phyloP scores from a whole-genome alignment of 1,284 basidiomycete species.

The Puccinia brachypodii region DNA sequence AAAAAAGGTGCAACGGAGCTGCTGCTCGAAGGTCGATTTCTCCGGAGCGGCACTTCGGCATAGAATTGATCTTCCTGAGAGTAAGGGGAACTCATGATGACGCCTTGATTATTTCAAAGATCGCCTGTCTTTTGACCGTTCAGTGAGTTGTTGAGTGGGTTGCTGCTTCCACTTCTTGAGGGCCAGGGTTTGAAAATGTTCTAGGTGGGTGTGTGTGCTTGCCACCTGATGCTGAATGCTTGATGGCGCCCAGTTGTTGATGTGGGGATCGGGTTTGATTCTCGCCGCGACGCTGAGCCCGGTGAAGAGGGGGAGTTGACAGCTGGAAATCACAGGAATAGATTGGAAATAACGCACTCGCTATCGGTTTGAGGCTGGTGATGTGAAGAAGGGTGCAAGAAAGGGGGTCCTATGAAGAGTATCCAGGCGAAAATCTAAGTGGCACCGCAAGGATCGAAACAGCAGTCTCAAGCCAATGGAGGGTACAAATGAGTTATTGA shows the following conservation, averaged over 20 bases:
- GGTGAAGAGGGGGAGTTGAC: background rate
- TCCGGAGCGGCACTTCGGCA: slow-evolving; percentile 22
- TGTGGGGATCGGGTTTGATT: background rate
- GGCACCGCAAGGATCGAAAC: background rate
- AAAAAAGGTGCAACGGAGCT: slow-evolving; percentile 30
- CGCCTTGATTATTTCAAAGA: background rate
- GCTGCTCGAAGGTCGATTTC: slow-evolving; percentile 16
- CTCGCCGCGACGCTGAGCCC: background rate
- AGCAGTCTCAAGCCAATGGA: background rate
- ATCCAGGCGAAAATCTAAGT: background rate
- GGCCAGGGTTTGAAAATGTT: background rate
- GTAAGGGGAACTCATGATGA: background rate
- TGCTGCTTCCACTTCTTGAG: background rate
- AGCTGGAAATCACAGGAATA: background rate
- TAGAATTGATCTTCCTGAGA: slow-evolving; percentile 27
- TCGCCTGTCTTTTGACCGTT: background rate
- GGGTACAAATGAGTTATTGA: background rate
- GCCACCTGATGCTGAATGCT: background rate
- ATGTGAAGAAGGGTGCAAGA: slow-evolving; percentile 12
- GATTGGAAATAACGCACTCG: background rate
- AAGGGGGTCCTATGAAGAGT: background rate
- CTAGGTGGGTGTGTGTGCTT: background rate
- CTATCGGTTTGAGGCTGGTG: background rate
- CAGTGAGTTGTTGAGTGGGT: background rate
- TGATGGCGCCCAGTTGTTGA: background rate